Evolutionary conservation across 1,139 yeast species (phyloP).

Genomic region (Kodamaea sp.): DNA sequence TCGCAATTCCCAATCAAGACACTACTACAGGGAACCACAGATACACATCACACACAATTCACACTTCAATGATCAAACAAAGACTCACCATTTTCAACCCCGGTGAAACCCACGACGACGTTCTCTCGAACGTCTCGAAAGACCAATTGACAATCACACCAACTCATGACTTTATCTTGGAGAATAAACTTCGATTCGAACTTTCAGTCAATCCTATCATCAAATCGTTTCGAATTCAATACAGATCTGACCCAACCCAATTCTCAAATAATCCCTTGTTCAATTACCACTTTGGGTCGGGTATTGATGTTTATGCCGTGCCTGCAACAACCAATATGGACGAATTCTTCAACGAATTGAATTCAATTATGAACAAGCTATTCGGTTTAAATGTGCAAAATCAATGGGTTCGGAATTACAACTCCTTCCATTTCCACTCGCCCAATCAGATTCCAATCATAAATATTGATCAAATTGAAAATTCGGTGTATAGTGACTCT

Average conservation of each 20-base stretch:
- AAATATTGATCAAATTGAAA: neutral
- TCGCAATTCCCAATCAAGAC: neutral
- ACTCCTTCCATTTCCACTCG: slow-evolving; percentile 7
- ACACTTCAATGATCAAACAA: slow-evolving; percentile 21
- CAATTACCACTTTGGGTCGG: slow-evolving; percentile 22
- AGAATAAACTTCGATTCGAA: slow-evolving; percentile 17
- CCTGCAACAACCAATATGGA: slow-evolving; percentile 16
- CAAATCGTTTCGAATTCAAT: slow-evolving; percentile 24
- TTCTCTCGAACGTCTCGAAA: slow-evolving; percentile 15
- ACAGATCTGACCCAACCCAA: slow-evolving; percentile 8
- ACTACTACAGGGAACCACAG: too few species aligned
- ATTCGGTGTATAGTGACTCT: slow-evolving; percentile 1
- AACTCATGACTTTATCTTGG: slow-evolving; percentile 18
- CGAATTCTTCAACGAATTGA: slow-evolving; percentile 21
- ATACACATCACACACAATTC: neutral
- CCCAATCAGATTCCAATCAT: neutral
- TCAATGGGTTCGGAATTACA: slow-evolving; percentile 7
- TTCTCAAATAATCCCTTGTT: slow-evolving; percentile 16
- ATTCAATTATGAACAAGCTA: slow-evolving; percentile 14
- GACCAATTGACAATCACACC: slow-evolving; percentile 9
- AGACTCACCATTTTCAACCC: slow-evolving; percentile 35
- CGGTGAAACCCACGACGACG: slow-evolving; percentile 22
- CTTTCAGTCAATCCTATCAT: slow-evolving; percentile 8
- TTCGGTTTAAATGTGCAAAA: slow-evolving; percentile 16
- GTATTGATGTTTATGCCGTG: slow-evolving; percentile 26